A percentile compares a stretch with the other conserved stretches of the same genome.
Evolutionary conservation across 495 filamentous ascomycete genomes (phyloP).

Genomic region (Aspergillus kassunensis): DNA sequence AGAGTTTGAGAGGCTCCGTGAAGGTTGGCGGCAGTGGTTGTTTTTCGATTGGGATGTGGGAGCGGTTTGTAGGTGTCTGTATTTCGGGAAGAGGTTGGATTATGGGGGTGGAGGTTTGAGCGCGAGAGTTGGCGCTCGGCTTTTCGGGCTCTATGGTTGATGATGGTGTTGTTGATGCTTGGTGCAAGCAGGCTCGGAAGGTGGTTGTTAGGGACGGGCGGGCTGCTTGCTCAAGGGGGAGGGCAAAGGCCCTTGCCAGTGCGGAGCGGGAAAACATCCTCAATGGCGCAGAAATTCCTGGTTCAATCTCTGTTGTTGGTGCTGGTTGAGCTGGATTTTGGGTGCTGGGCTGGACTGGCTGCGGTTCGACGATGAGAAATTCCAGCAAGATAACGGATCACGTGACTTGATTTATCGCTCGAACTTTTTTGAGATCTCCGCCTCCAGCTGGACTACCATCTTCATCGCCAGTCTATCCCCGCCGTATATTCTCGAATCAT

Average conservation of each 20-base stretch:
- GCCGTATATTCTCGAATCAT: slow-evolving; percentile 25
- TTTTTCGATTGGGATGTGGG: slow-evolving; percentile 28
- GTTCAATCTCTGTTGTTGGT: not conserved
- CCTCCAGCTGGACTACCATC: slow-evolving; percentile 17
- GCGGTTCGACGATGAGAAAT: slow-evolving; percentile 9
- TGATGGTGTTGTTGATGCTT: slow-evolving; percentile 11
- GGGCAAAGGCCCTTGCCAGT: slow-evolving; percentile 33
- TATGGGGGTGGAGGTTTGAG: slow-evolving; percentile 19
- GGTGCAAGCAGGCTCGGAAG: slow-evolving; percentile 26
- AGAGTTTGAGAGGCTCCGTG: slow-evolving; percentile 39
- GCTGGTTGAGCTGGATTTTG: not conserved
- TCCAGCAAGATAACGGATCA: slow-evolving; percentile 17
- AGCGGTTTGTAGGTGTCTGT: slow-evolving; percentile 21
- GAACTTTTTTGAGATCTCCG: slow-evolving; percentile 33
- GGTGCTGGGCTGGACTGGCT: not conserved
- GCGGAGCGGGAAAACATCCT: slow-evolving; percentile 42
- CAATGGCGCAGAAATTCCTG: not conserved
- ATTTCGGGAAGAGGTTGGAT: slow-evolving; percentile 14
- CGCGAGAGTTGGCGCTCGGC: slow-evolving; percentile 28
- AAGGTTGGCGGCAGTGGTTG: slow-evolving; percentile 36
- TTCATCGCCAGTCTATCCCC: not conserved
- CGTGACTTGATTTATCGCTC: slow-evolving; percentile 20
- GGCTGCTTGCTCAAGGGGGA: slow-evolving; percentile 27
- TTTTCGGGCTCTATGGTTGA: slow-evolving; percentile 19
- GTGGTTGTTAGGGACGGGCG: slow-evolving; percentile 30